Evolutionary conservation across 768 basidiomycete genomes (phyloP), one percentile per base, ranked within the genome.

Genomic region (Mycena alexandri): DNA sequence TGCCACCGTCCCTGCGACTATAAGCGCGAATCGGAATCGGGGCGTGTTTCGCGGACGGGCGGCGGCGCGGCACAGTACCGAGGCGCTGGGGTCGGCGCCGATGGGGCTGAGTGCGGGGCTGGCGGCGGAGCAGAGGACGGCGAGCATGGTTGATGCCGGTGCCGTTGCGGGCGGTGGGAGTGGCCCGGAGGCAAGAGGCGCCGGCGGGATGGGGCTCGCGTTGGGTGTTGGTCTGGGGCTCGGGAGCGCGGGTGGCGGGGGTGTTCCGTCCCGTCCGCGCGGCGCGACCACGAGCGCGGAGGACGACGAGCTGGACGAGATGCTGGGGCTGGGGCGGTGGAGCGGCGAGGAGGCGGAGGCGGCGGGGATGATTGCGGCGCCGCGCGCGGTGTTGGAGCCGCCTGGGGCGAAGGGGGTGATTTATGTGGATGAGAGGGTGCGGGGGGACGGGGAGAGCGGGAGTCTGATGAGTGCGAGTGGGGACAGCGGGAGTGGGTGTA

Each of bases 351-450:
- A 14, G 25, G 59, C 25, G 34, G 36, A 44, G 47, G 66, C 47
- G 55, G 47, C 17, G 46, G 55, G 50, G 48, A 68, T 68, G 67
- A 68, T 68, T 38, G 61, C 56, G 22, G 61, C 44, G 17, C 61
- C 67, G 48, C 24, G 61, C 2, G 53, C 51, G 34, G 36, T 47
- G 34, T 16, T 14, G 3, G 24, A 8, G 47, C 13, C 47, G 21
- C 47, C 47, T 29, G 29, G 29, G 6, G 29, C 29, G 29, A 29
- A 29, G 38, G 11, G 5, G 38, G 14, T 14, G 38, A 38, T 38
- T 38, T 38, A 59, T 19, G 46, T 16, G 44, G 46, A 33, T 25
- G 41, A 57, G 11, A 1, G 11, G 22, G 24, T 2, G 42, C 41
- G 13, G 13, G 47, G 19, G 29, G 47, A 14, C 1, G 41, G 5